Evolutionary conservation across 352 stramenopile species (phyloP).

Genomic region (Phytophthora agathidicida): DNA sequence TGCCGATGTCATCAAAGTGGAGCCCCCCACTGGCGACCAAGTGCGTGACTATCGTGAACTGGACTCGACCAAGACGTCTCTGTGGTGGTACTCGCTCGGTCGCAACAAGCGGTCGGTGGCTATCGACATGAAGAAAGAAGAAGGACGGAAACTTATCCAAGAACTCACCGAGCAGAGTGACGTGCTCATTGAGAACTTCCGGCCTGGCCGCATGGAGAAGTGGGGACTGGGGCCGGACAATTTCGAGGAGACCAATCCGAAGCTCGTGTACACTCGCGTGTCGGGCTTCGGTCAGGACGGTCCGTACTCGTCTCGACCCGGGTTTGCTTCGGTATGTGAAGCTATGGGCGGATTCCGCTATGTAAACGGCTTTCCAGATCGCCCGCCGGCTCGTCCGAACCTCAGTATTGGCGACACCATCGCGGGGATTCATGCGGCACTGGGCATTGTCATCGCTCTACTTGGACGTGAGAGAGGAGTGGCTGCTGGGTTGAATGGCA

Average conservation of each 20-base stretch:
- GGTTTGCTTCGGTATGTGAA: constrained; percentile 89
- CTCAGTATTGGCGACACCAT: constrained; percentile 87
- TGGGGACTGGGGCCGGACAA: constrained; percentile 81
- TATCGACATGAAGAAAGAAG: constrained; percentile 80
- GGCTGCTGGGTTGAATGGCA: constrained; percentile 20
- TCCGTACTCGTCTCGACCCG: constrained; percentile 76
- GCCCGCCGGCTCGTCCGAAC: constrained; percentile 79
- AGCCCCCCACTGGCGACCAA: constrained; percentile 85
- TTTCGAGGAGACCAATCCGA: constrained; percentile 78
- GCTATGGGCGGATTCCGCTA: constrained; percentile 88
- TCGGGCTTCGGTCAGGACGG: constrained; percentile 87
- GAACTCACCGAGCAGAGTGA: constrained; percentile 80
- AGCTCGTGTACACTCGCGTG: constrained; percentile 85
- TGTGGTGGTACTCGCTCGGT: constrained; percentile 91
- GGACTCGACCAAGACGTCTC: constrained; percentile 73
- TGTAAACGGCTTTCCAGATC: constrained; percentile 87
- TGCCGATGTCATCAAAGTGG: constrained; percentile 91
- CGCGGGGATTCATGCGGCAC: constrained; percentile 79
- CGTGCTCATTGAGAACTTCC: constrained; percentile 91
- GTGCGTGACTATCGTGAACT: constrained; percentile 82
- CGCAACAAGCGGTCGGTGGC: constrained; percentile 89
- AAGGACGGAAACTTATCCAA: constrained; percentile 67
- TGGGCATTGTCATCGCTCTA: constrained; percentile 84
- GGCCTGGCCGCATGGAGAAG: constrained; percentile 87
- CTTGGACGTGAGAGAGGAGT: constrained; percentile 66